These are phyloP conservation scores for Paecilomyces niveus DNA, from an alignment of 2,329 filamentous ascomycete species.

Conservation along the genomic window DNA sequence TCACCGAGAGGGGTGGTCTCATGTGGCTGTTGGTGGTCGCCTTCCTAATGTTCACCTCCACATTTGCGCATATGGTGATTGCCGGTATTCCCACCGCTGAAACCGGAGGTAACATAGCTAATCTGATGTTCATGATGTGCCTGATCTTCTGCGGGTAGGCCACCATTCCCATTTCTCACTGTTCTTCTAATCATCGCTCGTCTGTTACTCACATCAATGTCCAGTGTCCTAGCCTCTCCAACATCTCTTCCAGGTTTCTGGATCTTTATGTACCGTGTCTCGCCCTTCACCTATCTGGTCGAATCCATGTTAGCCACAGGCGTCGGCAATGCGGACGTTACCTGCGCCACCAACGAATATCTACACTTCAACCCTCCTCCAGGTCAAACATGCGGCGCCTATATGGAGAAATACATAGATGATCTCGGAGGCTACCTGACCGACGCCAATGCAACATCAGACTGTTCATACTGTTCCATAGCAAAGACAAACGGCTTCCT, in stretches of 20 bases:
- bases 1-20: conserved; percentile 52
- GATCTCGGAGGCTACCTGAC: conserved; percentile 53
- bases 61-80: conserved; percentile 69
- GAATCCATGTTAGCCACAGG: conserved; percentile 33
- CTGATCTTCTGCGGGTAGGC: conserved; percentile 48
- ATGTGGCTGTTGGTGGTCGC: conserved; percentile 59
- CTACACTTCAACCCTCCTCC: conserved; percentile 43
- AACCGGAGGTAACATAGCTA: conserved; percentile 58
- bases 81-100: conserved; percentile 62
- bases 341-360: conserved; percentile 28
- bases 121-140: conserved; percentile 52
- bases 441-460: conserved; percentile 49
- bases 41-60: conserved; percentile 64
- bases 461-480: conserved; percentile 49
- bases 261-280: conserved; percentile 68
- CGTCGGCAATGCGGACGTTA: conserved; percentile 19
- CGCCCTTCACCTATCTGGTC: conserved; percentile 58
- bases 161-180: background rate
- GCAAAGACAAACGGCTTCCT: conserved; percentile 45
- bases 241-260: conserved; percentile 61
- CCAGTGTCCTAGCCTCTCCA: conserved; percentile 54
- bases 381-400: conserved; percentile 56
- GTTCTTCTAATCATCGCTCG: background rate
- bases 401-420: conserved; percentile 53
- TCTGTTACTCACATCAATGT: background rate